A percentile compares a stretch with the other conserved stretches of the same genome.
These are phyloP conservation scores for Aspergillus heteromorphus DNA, from an alignment of 495 filamentous ascomycete genomes.

Conservation along the genomic window DNA sequence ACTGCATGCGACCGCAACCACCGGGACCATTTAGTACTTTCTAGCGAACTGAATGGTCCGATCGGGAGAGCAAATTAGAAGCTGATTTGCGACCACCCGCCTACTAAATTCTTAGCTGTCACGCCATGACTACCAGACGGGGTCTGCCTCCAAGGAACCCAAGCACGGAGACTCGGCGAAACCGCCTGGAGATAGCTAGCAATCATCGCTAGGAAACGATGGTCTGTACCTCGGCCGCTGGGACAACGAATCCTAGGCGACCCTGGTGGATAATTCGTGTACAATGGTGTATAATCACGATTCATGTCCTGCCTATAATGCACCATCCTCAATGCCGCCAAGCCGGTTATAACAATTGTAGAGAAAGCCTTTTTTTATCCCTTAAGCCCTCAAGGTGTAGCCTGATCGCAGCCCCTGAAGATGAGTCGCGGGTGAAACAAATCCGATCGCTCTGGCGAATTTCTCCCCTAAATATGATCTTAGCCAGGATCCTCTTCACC, in stretches of 20 bases:
- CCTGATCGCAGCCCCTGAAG: neutral
- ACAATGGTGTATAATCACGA: neutral
- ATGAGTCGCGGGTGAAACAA: neutral
- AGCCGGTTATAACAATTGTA: neutral
- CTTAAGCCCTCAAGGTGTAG: too few species aligned
- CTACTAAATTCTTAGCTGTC: constrained; percentile 10
- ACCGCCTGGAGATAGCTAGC: constrained; percentile 5
- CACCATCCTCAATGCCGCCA: neutral
- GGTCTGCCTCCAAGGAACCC: constrained; percentile 1
- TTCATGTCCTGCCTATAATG: neutral
- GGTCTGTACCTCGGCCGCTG: constrained; percentile 1
- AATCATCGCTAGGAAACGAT: neutral
- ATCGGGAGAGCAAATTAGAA: constrained; percentile 6
- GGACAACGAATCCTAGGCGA: neutral
- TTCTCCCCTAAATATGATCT: neutral
- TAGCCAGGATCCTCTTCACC: neutral
- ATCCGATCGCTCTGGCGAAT: neutral
- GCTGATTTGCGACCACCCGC: constrained; percentile 12
- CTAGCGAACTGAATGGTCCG: constrained; percentile 4
- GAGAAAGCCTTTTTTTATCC: too few species aligned
- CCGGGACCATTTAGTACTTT: constrained; percentile 8
- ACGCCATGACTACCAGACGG: constrained; percentile 3
- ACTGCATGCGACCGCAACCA: constrained; percentile 11
- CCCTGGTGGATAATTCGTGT: neutral
- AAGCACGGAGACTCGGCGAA: constrained; percentile 14